Conservation (phyloP, 2,329 filamentous ascomycete genomes). For the Stromatinia cepivora region DNA sequence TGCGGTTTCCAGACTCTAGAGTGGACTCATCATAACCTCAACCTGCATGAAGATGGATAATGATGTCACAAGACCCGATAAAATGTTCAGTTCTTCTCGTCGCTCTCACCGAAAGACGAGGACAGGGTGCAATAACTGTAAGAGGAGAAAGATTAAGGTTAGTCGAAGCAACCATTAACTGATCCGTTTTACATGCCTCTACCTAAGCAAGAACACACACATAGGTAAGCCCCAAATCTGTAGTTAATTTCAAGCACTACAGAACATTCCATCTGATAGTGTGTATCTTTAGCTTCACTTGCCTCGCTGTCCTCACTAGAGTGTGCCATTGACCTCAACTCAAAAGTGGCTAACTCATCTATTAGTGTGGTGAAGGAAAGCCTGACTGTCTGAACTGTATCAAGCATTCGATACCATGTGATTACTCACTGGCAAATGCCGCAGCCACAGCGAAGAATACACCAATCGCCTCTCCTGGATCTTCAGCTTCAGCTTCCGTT, state of each 20-base stretch:
- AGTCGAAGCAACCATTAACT: background rate
- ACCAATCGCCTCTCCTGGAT: background rate
- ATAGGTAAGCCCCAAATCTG: constrained; percentile 1
- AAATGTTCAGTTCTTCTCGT: constrained; percentile 16
- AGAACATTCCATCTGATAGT: background rate
- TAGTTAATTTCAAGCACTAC: background rate
- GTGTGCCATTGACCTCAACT: background rate
- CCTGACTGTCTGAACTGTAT: constrained; percentile 27
- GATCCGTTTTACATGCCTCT: background rate
- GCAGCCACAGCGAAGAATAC: background rate
- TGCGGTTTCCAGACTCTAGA: background rate
- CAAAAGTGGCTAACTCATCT: constrained; percentile 23
- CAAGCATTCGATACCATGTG: constrained; percentile 23
- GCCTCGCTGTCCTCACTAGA: background rate
- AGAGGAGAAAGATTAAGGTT: constrained; percentile 21
- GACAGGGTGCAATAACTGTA: constrained; percentile 19
- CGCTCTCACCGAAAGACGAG: constrained; percentile 18
- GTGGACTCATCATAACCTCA: background rate
- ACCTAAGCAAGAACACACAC: background rate
- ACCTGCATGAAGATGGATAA: constrained; percentile 6
- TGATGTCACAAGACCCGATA: constrained; percentile 2
- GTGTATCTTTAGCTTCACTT: background rate
- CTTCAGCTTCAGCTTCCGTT: background rate
- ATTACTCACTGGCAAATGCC: constrained; percentile 13
- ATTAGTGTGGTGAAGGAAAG: constrained; percentile 27